phyloP scores from a whole-genome alignment of 108 stramenopile genomes.

The Chaetoceros tenuissimus region DNA sequence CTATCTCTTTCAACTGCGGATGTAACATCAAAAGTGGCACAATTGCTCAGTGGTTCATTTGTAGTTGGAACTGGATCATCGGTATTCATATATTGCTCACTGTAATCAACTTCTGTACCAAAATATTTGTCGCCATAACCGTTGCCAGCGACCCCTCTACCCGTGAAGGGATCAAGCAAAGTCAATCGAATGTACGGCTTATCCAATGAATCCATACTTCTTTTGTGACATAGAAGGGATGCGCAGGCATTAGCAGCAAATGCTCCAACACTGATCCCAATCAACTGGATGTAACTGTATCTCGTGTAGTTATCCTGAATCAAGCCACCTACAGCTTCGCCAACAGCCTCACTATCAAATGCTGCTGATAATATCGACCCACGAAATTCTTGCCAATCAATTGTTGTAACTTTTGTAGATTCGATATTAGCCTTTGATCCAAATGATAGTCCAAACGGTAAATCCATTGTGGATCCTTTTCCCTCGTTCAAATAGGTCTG shows the following conservation, averaged over 20 bases:
- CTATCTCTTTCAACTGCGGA: conserved; percentile 3
- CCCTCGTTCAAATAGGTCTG: not conserved
- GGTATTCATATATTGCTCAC: conserved; percentile 25
- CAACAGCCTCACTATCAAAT: conserved; percentile 27
- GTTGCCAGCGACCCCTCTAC: conserved; percentile 16
- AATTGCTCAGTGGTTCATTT: conserved; percentile 19
- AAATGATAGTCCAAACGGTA: not conserved
- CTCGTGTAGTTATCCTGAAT: not conserved
- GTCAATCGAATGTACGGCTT: conserved; percentile 7
- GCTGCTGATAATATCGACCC: conserved; percentile 21
- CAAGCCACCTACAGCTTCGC: conserved; percentile 12
- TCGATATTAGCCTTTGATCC: not conserved
- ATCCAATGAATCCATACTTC: not conserved
- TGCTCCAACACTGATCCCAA: conserved; percentile 33
- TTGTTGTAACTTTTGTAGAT: not conserved
- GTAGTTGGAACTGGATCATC: conserved; percentile 41
- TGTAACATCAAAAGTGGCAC: conserved; percentile 28
- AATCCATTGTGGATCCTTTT: too few relatives aligned
- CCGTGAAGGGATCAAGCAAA: conserved; percentile 31
- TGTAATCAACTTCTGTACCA: conserved; percentile 19
- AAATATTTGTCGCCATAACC: conserved; percentile 24
- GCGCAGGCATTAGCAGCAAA: conserved; percentile 28
- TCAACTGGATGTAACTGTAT: conserved; percentile 14
- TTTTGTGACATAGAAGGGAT: conserved; percentile 5
- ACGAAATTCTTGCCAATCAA: conserved; percentile 19